A percentile compares a stretch with the other conserved stretches of the same genome.
Evolutionary conservation across 495 filamentous ascomycete species (phyloP).

Genomic region (Hypoxylon fuscum): DNA sequence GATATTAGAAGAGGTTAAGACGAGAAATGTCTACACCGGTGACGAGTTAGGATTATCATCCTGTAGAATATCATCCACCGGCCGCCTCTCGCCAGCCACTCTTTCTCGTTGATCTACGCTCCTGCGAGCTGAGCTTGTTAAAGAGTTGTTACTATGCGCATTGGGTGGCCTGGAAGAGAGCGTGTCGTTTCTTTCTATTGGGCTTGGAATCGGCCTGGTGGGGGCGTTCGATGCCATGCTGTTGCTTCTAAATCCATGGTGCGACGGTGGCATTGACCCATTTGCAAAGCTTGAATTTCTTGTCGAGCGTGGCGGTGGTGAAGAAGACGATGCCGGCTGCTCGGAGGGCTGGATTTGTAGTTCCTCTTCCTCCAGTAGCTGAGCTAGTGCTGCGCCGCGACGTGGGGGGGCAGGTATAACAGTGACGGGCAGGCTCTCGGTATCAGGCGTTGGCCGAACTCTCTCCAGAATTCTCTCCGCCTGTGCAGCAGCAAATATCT

Average conservation of each 20-base stretch:
- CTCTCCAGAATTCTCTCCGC: constrained; percentile 56
- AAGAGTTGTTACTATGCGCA: constrained; percentile 17
- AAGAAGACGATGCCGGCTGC: constrained; percentile 14
- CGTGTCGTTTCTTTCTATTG: constrained; percentile 24
- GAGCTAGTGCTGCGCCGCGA: constrained; percentile 55
- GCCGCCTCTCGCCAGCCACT: constrained; percentile 28
- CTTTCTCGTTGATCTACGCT: constrained; percentile 31
- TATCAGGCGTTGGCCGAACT: constrained; percentile 57
- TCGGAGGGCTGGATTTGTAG: constrained; percentile 14
- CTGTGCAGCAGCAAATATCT: constrained; percentile 58
- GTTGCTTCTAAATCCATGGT: constrained; percentile 14
- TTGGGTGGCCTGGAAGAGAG: constrained; percentile 13
- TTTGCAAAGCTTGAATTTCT: constrained; percentile 8
- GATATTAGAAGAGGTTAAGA: constrained; percentile 7
- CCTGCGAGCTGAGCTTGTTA: constrained; percentile 4
- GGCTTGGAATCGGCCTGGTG: constrained; percentile 18
- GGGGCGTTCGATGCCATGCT: constrained; percentile 16
- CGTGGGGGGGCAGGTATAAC: constrained; percentile 60
- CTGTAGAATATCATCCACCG: constrained; percentile 35
- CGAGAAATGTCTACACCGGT: constrained; percentile 16
- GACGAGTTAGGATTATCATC: constrained; percentile 23
- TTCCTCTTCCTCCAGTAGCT: constrained; percentile 54
- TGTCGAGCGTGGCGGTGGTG: neutral
- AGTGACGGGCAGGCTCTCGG: constrained; percentile 58
- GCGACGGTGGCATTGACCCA: constrained; percentile 13